Evolutionary conservation across 2,329 filamentous ascomycete genomes (phyloP), one percentile per base, ranked within the genome.

Genomic region (Biscogniauxia marginata): DNA sequence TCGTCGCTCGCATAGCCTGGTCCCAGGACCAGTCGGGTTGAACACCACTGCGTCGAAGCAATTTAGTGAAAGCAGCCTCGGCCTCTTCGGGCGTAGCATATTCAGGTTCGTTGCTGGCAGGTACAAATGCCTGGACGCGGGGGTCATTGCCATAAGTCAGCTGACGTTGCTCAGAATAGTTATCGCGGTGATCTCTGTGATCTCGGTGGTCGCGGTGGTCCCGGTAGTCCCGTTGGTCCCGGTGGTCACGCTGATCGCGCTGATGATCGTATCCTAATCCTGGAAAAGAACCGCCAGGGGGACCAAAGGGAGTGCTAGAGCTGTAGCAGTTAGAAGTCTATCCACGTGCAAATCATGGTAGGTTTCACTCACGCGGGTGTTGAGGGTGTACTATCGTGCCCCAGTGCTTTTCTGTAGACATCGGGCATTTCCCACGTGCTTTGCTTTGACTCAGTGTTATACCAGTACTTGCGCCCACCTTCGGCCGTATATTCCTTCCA

Each of bases 351-450:
- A 49, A 22, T 25, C 23, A 47, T 19, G 8, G 4, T 21, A 49
- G 16, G 9, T 25, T 46, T 25, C 20, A 65, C 76, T 67, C 69
- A 79, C 75, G 70, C 70, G 54, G 80, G 75, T 23, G 77, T 75
- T 11, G 73, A 71, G 3, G 79, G 73, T 13, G 76, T 73, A 47
- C 69, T 72, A 44, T 79, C 79, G 61, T 85, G 83, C 51, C 87
- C 87, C 56, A 93, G 78, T 58, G 90, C 89, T 65, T 82, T 82
- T 70, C 90, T 91, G 75, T 93, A 93, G 60, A 78, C 85, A 54
- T 91, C 89, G 54, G 95, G 95, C 83, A 96, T 93, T 68, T 93
- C 89, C 95, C 95, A 99, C 25, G 90, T 91, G 72, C 92, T 98
- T 76, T 92, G 84, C 75, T 93, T 93, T 46, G 90, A 93, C 74